Evolutionary conservation across 1,139 yeast species (phyloP).

Genomic region (Debaryomyces psychrophilus): DNA sequence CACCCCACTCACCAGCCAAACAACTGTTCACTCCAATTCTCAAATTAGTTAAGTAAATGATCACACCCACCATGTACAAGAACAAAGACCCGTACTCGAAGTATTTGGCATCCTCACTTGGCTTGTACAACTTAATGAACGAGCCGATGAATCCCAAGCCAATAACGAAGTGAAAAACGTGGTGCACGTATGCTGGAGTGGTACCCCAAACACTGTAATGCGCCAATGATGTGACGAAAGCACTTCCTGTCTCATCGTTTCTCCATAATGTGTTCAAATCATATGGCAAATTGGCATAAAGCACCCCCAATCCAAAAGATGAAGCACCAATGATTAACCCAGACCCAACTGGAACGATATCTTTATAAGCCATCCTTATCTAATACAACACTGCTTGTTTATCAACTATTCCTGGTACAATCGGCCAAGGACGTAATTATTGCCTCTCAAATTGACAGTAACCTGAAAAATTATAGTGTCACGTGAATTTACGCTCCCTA

Average conservation of each 20-base stretch:
- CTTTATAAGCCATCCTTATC: conserved; percentile 38
- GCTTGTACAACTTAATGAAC: conserved; percentile 80
- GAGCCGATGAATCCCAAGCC: conserved; percentile 71
- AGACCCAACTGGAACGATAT: conserved; percentile 54
- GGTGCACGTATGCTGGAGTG: conserved; percentile 61
- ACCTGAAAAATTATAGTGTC: not conserved
- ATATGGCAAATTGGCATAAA: conserved; percentile 80
- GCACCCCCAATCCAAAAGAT: conserved; percentile 77
- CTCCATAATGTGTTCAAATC: conserved; percentile 79
- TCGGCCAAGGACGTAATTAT: not conserved
- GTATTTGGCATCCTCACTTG: conserved; percentile 76
- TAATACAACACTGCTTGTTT: not conserved
- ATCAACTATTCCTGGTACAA: not conserved
- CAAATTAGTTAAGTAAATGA: conserved; percentile 83
- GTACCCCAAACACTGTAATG: conserved; percentile 78
- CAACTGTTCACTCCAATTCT: conserved; percentile 80
- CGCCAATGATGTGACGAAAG: conserved; percentile 61
- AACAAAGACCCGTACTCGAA: conserved; percentile 89
- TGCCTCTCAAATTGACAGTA: conserved; percentile 1
- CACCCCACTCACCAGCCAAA: conserved; percentile 84
- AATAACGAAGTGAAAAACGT: conserved; percentile 62
- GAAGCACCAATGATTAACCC: conserved; percentile 53
- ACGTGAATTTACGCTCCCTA: too few relatives aligned
- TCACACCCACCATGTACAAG: conserved; percentile 67
- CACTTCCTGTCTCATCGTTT: conserved; percentile 50